Percentiles rank a stretch among this genome's conserved stretches.
Evolutionary conservation across 192 early-diverging fungal species (phyloP).

Genomic region (Chytriomyces sp.): DNA sequence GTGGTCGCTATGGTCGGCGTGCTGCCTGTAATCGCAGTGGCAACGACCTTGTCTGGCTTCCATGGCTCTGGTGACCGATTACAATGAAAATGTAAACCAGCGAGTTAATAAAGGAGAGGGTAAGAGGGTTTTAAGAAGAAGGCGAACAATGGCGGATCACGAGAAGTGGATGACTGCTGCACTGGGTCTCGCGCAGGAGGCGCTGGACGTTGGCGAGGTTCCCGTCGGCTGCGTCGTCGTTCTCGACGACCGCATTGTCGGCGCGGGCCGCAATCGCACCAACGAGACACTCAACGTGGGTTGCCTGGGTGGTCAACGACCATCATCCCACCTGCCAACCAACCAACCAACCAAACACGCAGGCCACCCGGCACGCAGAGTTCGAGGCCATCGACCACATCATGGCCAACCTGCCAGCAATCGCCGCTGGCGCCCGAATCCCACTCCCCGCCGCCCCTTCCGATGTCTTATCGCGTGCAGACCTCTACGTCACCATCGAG

Average conservation of each 20-base stretch:
- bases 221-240: conserved; percentile 98
- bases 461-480: conserved; percentile 55
- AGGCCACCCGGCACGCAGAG: conserved; percentile 95
- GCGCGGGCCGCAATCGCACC: conserved; percentile 82
- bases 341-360: background rate
- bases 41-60: too few species aligned
- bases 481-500: conserved; percentile 95
- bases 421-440: background rate
- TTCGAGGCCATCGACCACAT: conserved; percentile 89
- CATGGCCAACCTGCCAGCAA: conserved; percentile 34
- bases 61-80: too few species aligned
- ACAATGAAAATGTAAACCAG: too few species aligned
- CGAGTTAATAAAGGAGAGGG: too few species aligned
- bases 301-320: background rate
- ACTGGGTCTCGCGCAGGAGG: conserved; percentile 73
- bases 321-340: background rate
- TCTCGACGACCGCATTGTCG: conserved; percentile 65
- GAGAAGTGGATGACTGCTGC: conserved; percentile 9
- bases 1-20: too few species aligned
- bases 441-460: background rate
- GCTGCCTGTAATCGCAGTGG: too few species aligned
- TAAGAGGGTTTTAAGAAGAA: too few species aligned
- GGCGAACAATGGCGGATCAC: too few species aligned
- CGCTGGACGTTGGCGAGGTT: conserved; percentile 79
- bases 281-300: conserved; percentile 84